Evolutionary conservation across 2,329 filamentous ascomycete genomes (phyloP).

Genomic region (Beauveria bassiana): DNA sequence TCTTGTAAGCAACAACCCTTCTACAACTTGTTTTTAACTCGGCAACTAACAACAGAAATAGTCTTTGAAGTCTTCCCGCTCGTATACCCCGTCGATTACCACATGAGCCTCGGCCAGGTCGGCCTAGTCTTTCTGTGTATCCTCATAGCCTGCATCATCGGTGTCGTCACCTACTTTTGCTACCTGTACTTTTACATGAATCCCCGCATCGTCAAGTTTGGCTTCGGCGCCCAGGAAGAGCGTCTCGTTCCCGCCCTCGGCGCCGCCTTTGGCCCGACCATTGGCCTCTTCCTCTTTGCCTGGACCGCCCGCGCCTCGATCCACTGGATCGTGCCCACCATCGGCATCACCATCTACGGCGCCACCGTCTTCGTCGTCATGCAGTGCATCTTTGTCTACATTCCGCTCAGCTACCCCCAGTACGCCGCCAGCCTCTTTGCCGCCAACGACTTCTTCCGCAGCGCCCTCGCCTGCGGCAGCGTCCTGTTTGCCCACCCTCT

Average conservation of each 20-base stretch:
- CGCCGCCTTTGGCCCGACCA: slow-evolving; percentile 43
- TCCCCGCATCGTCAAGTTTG: slow-evolving; percentile 39
- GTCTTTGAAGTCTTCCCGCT: slow-evolving; percentile 60
- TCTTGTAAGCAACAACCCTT: slow-evolving; percentile 30
- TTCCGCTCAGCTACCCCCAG: slow-evolving; percentile 46
- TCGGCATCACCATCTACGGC: slow-evolving; percentile 50
- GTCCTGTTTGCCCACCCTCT: slow-evolving; percentile 54
- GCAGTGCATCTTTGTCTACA: slow-evolving; percentile 54
- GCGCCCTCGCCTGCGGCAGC: slow-evolving; percentile 49
- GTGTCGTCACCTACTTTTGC: slow-evolving; percentile 37
- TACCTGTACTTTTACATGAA: slow-evolving; percentile 47
- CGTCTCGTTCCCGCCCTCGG: slow-evolving; percentile 48
- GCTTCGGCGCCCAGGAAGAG: slow-evolving; percentile 44
- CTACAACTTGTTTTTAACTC: background rate
- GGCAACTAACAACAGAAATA: slow-evolving; percentile 15
- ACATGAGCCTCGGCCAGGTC: slow-evolving; percentile 49
- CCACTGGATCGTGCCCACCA: slow-evolving; percentile 48
- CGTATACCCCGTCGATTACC: slow-evolving; percentile 52
- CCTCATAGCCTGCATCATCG: slow-evolving; percentile 48
- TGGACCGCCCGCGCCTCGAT: slow-evolving; percentile 46
- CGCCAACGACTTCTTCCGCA: slow-evolving; percentile 52
- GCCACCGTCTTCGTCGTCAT: slow-evolving; percentile 46
- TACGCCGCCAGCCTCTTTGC: slow-evolving; percentile 54
- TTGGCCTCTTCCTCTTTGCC: slow-evolving; percentile 54
- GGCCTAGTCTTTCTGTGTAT: slow-evolving; percentile 55